These are phyloP conservation scores for Yamadazyma endophytica DNA, from an alignment of 805 yeast genomes.

Conservation along the genomic window DNA sequence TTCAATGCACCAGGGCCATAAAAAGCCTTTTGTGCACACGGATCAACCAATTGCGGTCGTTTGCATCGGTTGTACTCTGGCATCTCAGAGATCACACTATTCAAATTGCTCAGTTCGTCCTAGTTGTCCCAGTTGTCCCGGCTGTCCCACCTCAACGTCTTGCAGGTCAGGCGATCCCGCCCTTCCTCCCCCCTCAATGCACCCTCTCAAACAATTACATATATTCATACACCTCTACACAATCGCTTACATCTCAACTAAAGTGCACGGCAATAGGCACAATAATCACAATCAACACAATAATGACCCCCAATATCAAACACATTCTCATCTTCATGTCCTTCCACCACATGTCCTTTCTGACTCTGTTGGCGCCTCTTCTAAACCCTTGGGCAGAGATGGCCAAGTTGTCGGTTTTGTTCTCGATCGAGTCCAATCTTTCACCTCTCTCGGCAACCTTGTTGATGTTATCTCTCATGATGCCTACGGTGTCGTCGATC, in stretches of 20 bases:
- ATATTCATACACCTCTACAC: too few species aligned
- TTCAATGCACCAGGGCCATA: too few species aligned
- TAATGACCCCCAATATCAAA: constrained; percentile 68
- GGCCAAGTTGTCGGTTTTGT: constrained; percentile 88
- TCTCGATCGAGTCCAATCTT: constrained; percentile 85
- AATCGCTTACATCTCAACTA: constrained; percentile 13
- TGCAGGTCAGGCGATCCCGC: too few species aligned
- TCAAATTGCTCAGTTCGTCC: too few species aligned
- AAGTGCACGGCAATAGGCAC: constrained; percentile 94
- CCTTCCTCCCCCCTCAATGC: too few species aligned
- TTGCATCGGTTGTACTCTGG: too few species aligned
- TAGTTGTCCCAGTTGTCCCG: too few species aligned
- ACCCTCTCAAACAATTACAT: too few species aligned
- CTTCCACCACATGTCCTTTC: constrained; percentile 99
- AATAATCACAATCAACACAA: constrained; percentile 79
- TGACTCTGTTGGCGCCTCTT: constrained; percentile 93
- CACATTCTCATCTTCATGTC: constrained; percentile 96
- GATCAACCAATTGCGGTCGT: too few species aligned
- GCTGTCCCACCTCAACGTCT: too few species aligned
- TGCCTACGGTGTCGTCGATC: constrained; percentile 93
- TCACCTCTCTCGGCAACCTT: constrained; percentile 95
- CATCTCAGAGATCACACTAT: too few species aligned
- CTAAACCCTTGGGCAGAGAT: constrained; percentile 92
- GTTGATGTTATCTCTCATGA: constrained; percentile 95
- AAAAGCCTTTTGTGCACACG: too few species aligned